Percentiles rank a stretch among this genome's conserved stretches.
These are phyloP conservation scores for Quercus variabilis DNA, from an alignment of 306 rosid species.

Conservation along the genomic window DNA sequence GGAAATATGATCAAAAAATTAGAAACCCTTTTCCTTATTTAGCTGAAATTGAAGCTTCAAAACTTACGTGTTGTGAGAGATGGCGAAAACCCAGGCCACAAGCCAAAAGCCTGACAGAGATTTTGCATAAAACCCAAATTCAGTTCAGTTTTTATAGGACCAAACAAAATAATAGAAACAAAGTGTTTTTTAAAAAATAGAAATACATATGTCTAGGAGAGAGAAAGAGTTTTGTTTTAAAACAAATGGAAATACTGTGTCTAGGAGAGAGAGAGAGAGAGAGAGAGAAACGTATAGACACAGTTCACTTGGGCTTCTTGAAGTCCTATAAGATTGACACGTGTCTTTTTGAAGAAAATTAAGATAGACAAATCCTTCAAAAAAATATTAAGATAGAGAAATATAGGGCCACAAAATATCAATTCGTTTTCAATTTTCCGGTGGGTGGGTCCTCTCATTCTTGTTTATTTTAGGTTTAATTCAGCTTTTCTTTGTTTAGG, in stretches of 20 bases:
- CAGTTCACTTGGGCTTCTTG: not conserved
- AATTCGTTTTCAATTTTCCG: not conserved
- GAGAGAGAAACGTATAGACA: conserved; percentile 6
- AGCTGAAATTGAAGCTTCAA: conserved; percentile 20
- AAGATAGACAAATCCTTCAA: not conserved
- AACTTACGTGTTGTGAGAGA: conserved; percentile 33
- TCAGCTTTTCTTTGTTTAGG: too few relatives aligned
- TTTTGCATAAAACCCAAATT: conserved; percentile 17
- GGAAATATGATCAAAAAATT: conserved; percentile 13
- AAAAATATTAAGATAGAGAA: not conserved
- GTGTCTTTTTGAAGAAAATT: not conserved
- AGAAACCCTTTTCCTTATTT: conserved; percentile 9
- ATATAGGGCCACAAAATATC: not conserved
- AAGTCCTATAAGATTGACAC: not conserved
- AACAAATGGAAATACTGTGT: not conserved
- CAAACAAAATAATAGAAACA: not conserved
- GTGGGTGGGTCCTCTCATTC: too few relatives aligned
- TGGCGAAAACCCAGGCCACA: conserved; percentile 18
- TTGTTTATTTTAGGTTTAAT: too few relatives aligned
- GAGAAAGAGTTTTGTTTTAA: too few relatives aligned
- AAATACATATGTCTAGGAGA: not conserved
- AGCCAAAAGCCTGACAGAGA: conserved; percentile 16
- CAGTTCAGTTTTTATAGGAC: conserved; percentile 13
- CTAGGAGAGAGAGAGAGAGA: not conserved
- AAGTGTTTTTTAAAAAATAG: not conserved